These are phyloP conservation scores for Wickerhamomyces subpelliculosus DNA, from an alignment of 805 yeast species.

Conservation along the genomic window DNA sequence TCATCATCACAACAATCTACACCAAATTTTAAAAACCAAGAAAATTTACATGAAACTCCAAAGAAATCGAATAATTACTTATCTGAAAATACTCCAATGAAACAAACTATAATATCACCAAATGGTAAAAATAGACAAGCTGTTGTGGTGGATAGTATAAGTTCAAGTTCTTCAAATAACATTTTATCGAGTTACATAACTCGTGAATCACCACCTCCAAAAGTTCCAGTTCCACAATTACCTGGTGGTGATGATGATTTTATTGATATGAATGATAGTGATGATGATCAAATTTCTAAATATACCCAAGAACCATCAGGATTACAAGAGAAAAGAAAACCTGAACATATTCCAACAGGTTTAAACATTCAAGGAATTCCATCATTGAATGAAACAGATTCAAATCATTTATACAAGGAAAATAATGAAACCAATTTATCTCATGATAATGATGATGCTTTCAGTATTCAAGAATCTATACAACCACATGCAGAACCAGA, in stretches of 20 bases:
- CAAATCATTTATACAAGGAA: too few relatives aligned
- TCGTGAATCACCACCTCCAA: slow-evolving; percentile 18
- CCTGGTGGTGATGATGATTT: slow-evolving; percentile 15
- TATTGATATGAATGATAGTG: slow-evolving; percentile 11
- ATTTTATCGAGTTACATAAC: slow-evolving; percentile 16
- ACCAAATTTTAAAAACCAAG: background rate
- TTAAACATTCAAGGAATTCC: slow-evolving; percentile 15
- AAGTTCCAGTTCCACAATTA: slow-evolving; percentile 9
- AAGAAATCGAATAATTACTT: background rate
- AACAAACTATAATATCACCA: slow-evolving; percentile 9
- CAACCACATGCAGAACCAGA: too few relatives aligned
- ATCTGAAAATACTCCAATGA: background rate
- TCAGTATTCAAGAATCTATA: too few relatives aligned
- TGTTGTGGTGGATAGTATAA: slow-evolving; percentile 15
- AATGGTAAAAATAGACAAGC: slow-evolving; percentile 18
- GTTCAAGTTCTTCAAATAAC: slow-evolving; percentile 18
- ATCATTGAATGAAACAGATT: background rate
- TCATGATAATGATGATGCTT: background rate
- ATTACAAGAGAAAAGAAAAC: slow-evolving; percentile 12
- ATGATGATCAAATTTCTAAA: slow-evolving; percentile 2
- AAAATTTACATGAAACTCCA: background rate
- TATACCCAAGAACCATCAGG: slow-evolving; percentile 12
- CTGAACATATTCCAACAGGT: slow-evolving; percentile 15
- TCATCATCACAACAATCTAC: background rate
- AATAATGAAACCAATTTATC: too few relatives aligned